Conservation (phyloP, 1,139 yeast genomes). For the Geotrichum aggregatum region DNA sequence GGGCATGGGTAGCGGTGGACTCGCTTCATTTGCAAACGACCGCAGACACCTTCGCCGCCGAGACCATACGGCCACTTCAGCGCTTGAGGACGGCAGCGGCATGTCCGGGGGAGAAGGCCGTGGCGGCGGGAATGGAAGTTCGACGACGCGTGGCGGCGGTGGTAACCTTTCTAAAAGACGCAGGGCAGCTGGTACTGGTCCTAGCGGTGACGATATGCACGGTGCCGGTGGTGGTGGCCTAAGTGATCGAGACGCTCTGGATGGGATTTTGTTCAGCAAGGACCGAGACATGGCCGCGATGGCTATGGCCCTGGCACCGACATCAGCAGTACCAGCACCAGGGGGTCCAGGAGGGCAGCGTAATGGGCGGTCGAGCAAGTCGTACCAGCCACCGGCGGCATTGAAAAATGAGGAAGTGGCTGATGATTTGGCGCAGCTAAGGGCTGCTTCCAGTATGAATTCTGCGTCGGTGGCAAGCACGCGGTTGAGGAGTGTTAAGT, state of each 20-base stretch:
- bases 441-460: slow-evolving; percentile 2
- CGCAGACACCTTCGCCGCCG: slow-evolving; percentile 35
- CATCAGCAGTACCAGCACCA: no score
- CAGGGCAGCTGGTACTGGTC: slow-evolving; percentile 21
- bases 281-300: slow-evolving; percentile 11
- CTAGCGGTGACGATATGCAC: slow-evolving; percentile 32
- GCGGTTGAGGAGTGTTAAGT: no score
- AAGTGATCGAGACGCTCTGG: slow-evolving; percentile 36
- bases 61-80: slow-evolving; percentile 26
- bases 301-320: no score
- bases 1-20: slow-evolving; percentile 20
- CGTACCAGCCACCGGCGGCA: slow-evolving; percentile 46
- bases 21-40: slow-evolving; percentile 25
- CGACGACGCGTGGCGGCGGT: slow-evolving; percentile 35
- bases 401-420: slow-evolving; percentile 20
- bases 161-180: slow-evolving; percentile 23
- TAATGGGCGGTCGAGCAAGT: no score
- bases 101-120: slow-evolving; percentile 36
- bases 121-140: slow-evolving; percentile 34
- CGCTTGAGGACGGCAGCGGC: slow-evolving; percentile 34
- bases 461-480: no score
- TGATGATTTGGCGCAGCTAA: slow-evolving; percentile 17
- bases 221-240: slow-evolving; percentile 13
- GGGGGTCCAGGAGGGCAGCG: no score
- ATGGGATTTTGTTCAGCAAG: slow-evolving; percentile 34